Evolutionary conservation across 306 rosid genomes (phyloP), one percentile per base, ranked within the genome.

Genomic region (Mucuna pruriens): DNA sequence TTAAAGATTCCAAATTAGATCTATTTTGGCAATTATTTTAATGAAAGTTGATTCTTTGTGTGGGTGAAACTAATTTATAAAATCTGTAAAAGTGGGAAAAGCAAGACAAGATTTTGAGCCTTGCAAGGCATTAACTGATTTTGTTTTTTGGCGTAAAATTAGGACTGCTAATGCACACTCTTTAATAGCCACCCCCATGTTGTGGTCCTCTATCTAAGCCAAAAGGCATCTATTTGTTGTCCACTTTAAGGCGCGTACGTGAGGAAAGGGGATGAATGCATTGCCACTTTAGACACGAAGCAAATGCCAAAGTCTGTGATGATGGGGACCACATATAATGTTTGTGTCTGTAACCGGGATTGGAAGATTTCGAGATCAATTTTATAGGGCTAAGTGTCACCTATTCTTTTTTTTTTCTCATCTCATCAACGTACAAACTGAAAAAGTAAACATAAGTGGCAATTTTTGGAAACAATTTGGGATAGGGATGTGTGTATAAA

Each of bases 311-410:
- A 58, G 10, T 68, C 4, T 12, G 73, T 11, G 17, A 17, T 34
- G 60, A 19, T 7, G 48, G 4, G 72, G 31, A 20, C 4, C 31
- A 40, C n/a, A 38, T 7, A 20, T 39, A 69, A 1, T 13, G 42
- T 46, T 26, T 23, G 6, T 69, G n/a, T 71, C 11, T 46, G 19
- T n/a, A 15, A 25, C 60, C 36, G 26, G 25, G 9, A 60, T 26
- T 60, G 66, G 39, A 60, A 60, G 75, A 71, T 16, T 74, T 58
- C 40, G 19, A 60, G 29, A 60, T 75, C 58, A 40, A 16, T 25
- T 58, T 45, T 40, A 75, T 39, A 9, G 6, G 55, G 62, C 5
- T 29, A 7, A 3, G 33, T 54, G 62, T 20, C 7, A 2, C 61
- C 60, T n/a, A 15, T 48, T 48, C 45, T 73, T 17, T 34, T 19